phyloP scores from a whole-genome alignment of 768 basidiomycete species.

The Naematelia aurantialba region DNA sequence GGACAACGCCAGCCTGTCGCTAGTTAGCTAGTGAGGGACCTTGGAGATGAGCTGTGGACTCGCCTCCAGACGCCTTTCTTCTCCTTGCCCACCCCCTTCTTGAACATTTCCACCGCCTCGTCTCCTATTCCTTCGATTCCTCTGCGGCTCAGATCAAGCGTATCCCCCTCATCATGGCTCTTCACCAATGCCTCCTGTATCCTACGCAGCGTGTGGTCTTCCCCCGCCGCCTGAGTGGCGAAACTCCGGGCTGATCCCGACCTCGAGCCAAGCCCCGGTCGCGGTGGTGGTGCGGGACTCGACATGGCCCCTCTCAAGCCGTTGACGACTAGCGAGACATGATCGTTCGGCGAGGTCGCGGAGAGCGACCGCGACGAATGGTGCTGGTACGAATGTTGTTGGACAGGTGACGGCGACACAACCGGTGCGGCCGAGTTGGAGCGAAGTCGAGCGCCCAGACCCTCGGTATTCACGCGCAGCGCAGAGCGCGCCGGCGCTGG shows the following conservation, averaged over 20 bases:
- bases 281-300: not conserved
- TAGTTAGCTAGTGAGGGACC: not conserved
- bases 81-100: conserved; percentile 58
- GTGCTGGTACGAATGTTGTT: conserved; percentile 1
- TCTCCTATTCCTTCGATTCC: conserved; percentile 71
- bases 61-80: conserved; percentile 49
- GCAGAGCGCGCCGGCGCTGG: conserved; percentile 12
- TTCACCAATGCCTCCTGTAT: conserved; percentile 28
- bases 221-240: conserved; percentile 3
- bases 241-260: conserved; percentile 2
- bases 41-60: conserved; percentile 2
- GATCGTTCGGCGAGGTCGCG: conserved; percentile 3
- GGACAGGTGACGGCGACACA: not conserved
- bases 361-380: conserved; percentile 11
- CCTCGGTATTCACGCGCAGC: conserved; percentile 23
- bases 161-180: conserved; percentile 67
- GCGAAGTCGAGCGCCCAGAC: conserved; percentile 9
- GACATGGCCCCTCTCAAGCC: conserved; percentile 3
- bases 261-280: conserved; percentile 3
- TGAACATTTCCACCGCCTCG: conserved; percentile 72
- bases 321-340: conserved; percentile 2
- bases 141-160: conserved; percentile 78
- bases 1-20: conserved; percentile 67
- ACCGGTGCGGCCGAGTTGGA: conserved; percentile 18
- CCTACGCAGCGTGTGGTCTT: conserved; percentile 21